Conservation (phyloP, 2,329 filamentous ascomycete species). For the Hymenoscyphus infarciens region DNA sequence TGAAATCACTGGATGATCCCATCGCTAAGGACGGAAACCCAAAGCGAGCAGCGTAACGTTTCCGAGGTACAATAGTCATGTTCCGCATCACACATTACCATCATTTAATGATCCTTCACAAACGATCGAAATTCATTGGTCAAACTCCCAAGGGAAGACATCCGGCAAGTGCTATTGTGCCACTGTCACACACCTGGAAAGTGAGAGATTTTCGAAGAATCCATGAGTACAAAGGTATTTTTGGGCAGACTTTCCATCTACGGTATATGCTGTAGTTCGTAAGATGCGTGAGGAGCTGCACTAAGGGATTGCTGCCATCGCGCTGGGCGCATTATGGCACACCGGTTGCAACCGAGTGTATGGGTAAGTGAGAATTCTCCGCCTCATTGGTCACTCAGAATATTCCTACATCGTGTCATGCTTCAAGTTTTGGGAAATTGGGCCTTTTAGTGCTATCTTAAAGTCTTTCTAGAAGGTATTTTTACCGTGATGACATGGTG, state of each 20-base stretch:
- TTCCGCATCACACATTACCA: background rate
- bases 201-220: background rate
- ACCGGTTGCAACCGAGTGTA: background rate
- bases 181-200: background rate
- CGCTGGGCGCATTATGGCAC: background rate
- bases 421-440: too few relatives aligned
- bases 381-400: background rate
- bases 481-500: background rate
- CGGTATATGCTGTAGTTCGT: background rate
- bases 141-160: background rate
- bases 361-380: background rate
- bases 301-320: background rate
- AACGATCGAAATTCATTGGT: background rate
- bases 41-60: conserved; percentile 3
- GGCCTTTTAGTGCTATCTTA: background rate
- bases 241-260: background rate
- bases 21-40: background rate
- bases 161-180: background rate
- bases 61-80: background rate
- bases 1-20: background rate
- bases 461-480: background rate
- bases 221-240: background rate
- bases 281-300: background rate
- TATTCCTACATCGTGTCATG: background rate
- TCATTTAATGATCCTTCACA: background rate